These are phyloP conservation scores for Hanseniaspora occidentalis DNA, from an alignment of 805 yeast genomes.

Conservation along the genomic window DNA sequence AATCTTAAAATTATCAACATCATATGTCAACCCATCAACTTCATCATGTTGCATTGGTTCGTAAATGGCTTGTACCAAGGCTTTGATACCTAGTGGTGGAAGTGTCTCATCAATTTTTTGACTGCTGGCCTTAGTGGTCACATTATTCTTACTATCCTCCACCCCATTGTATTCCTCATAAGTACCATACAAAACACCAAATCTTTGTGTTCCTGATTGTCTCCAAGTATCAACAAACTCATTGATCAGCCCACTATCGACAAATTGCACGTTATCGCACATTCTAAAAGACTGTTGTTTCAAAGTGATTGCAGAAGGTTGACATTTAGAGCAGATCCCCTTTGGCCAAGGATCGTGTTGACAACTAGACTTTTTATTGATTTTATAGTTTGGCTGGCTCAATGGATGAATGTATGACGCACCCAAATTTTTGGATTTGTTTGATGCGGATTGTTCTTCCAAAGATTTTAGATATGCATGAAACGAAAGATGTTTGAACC, in stretches of 20 bases:
- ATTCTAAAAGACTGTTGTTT: conserved; percentile 84
- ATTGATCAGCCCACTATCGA: conserved; percentile 60
- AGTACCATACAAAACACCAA: conserved; percentile 74
- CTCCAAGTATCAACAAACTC: conserved; percentile 90
- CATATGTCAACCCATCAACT: conserved; percentile 71
- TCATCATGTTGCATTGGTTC: conserved; percentile 88
- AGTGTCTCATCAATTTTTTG: neutral
- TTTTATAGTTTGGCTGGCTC: conserved; percentile 54
- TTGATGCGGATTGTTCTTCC: conserved; percentile 36
- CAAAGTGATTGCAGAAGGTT: conserved; percentile 87
- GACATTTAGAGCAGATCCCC: conserved; percentile 93
- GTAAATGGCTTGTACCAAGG: conserved; percentile 84
- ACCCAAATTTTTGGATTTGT: conserved; percentile 41
- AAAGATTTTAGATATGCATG: conserved; percentile 71
- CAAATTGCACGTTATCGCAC: conserved; percentile 96
- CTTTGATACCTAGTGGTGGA: conserved; percentile 88
- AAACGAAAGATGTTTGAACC: conserved; percentile 78
- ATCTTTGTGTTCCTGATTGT: conserved; percentile 70
- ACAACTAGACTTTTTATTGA: conserved; percentile 42
- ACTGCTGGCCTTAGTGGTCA: no score
- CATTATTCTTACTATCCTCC: conserved; percentile 1
- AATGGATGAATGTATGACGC: conserved; percentile 74
- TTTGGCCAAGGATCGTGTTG: conserved; percentile 85
- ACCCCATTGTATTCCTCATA: conserved; percentile 53
- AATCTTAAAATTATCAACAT: conserved; percentile 24